Percentiles rank a stretch among this genome's conserved stretches.
These are phyloP conservation scores for Rhodotorula sp. DNA, from an alignment of 1,284 basidiomycete genomes.

Conservation along the genomic window DNA sequence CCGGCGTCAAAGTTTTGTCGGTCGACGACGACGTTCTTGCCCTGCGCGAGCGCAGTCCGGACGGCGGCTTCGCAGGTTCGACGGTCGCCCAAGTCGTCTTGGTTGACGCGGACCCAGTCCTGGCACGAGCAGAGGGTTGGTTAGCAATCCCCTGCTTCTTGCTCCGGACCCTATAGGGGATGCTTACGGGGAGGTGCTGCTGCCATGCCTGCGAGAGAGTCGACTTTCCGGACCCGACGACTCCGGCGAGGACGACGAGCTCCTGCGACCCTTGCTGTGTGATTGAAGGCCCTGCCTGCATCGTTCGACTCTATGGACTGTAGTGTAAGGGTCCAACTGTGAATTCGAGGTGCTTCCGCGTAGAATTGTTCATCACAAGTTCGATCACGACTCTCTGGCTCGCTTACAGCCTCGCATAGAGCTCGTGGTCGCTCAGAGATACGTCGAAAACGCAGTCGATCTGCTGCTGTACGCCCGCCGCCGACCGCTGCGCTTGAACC, in stretches of 20 bases:
- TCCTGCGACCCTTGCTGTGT: not conserved
- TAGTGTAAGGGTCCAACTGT: not conserved
- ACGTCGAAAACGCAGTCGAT: too few relatives aligned
- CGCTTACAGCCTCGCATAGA: too few relatives aligned
- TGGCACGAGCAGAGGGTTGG: not conserved
- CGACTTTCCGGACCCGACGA: constrained; percentile 42
- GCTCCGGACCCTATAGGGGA: accelerated
- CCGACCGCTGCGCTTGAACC: too few relatives aligned
- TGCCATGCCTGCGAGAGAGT: constrained; percentile 27
- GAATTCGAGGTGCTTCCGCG: too few relatives aligned
- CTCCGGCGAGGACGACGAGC: constrained; percentile 36
- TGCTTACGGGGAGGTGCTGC: constrained; percentile 12
- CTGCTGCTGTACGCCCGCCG: not conserved
- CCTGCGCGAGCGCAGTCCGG: constrained; percentile 16
- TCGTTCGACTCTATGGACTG: not conserved
- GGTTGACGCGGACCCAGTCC: constrained; percentile 39
- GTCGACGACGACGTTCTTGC: constrained; percentile 41
- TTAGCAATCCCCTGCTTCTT: not conserved
- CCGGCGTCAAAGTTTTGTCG: constrained; percentile 44
- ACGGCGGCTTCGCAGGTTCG: constrained; percentile 27
- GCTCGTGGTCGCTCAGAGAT: too few relatives aligned
- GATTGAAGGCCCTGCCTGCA: not conserved
- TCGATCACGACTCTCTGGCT: not conserved
- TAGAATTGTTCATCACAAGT: not conserved
- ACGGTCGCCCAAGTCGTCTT: constrained; percentile 39